phyloP scores from a whole-genome alignment of 768 basidiomycete genomes.

The Pleurotus giganteus region DNA sequence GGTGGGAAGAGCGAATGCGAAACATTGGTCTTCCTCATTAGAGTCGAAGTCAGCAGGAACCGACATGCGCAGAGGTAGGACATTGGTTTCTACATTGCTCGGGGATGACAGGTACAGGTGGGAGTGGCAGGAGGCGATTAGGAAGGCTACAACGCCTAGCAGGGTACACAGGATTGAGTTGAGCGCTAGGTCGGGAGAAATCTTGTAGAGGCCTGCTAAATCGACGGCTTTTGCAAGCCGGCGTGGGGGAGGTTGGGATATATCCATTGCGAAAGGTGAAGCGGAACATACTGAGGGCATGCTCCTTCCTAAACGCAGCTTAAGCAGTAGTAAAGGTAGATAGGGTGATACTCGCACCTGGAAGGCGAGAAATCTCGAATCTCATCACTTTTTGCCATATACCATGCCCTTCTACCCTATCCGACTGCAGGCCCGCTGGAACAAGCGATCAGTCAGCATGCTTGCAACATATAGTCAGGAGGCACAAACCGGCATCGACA shows the following conservation, averaged over 20 bases:
- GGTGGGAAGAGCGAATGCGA: not conserved
- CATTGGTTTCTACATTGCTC: not conserved
- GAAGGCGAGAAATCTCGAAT: too few species aligned
- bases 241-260: not conserved
- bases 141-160: not conserved
- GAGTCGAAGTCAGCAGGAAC: conserved; percentile 1
- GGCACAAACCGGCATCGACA: too few species aligned
- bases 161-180: not conserved
- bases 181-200: not conserved
- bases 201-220: not conserved
- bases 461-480: too few species aligned
- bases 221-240: not conserved
- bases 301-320: too few species aligned
- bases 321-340: too few species aligned
- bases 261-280: too few species aligned
- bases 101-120: not conserved
- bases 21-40: not conserved
- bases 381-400: too few species aligned
- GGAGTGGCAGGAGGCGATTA: not conserved
- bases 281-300: too few species aligned
- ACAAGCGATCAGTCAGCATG: too few species aligned
- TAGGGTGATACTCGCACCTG: too few species aligned
- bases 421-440: too few species aligned
- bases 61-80: not conserved
- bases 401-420: too few species aligned